Evolutionary conservation across 2,329 filamentous ascomycete species (phyloP).

Genomic region (Aspergillus fumigatiaffinis): DNA sequence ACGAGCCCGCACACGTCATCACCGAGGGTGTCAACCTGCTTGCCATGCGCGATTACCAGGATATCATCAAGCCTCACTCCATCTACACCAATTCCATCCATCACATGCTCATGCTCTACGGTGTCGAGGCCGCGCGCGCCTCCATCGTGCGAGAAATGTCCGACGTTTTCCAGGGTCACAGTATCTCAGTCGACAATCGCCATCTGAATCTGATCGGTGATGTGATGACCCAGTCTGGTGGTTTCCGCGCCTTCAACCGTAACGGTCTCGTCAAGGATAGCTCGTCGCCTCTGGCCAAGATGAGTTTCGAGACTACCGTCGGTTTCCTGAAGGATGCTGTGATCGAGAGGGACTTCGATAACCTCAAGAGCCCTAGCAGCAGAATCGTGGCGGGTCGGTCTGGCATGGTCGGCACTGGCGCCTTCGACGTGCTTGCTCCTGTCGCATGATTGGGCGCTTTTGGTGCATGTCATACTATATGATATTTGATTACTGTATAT

Average conservation of each 20-base stretch:
- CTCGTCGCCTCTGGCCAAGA: conserved; percentile 92
- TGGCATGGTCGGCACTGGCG: conserved; percentile 80
- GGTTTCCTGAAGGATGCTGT: conserved; percentile 91
- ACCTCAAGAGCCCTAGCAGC: conserved; percentile 77
- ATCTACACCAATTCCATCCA: conserved; percentile 92
- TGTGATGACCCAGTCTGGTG: conserved; percentile 92
- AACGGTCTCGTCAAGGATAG: conserved; percentile 76
- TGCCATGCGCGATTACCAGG: conserved; percentile 84
- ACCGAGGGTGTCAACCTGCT: conserved; percentile 82
- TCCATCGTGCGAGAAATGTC: conserved; percentile 84
- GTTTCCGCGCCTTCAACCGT: conserved; percentile 87
- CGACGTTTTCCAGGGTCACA: conserved; percentile 82
- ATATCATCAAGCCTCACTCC: conserved; percentile 79
- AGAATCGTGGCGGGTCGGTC: conserved; percentile 83
- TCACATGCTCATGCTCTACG: conserved; percentile 78
- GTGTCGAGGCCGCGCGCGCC: conserved; percentile 85
- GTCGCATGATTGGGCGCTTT: conserved; percentile 34
- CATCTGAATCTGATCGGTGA: conserved; percentile 95
- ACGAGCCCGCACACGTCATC: conserved; percentile 55
- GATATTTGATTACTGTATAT: conserved; percentile 17
- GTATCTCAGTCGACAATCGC: conserved; percentile 84
- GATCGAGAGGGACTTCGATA: conserved; percentile 84
- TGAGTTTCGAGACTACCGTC: conserved; percentile 98
- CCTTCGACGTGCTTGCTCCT: conserved; percentile 76
- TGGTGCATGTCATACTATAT: conserved; percentile 9